Evolutionary conservation across 805 yeast species (phyloP).

Genomic region (Starmerella potacharoeniae): DNA sequence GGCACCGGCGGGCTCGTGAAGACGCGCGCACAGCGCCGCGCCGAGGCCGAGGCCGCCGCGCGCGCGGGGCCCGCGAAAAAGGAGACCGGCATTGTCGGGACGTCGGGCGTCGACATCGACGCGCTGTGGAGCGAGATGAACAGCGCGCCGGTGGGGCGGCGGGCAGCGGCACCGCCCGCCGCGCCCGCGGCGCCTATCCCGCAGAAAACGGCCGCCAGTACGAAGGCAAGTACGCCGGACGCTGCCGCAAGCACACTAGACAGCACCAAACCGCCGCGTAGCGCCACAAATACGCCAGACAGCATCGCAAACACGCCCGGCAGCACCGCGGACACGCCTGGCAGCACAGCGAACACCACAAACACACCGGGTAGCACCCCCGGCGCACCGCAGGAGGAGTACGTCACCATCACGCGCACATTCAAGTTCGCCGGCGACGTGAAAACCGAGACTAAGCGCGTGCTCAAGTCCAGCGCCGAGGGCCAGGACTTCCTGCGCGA

Average conservation of each 20-base stretch:
- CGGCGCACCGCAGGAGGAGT: slow-evolving; percentile 31
- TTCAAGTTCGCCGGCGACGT: slow-evolving; percentile 86
- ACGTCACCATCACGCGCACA: slow-evolving; percentile 59
- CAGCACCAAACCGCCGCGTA: too few species aligned
- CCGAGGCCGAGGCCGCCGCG: slow-evolving; percentile 20
- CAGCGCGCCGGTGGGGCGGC: slow-evolving; percentile 9
- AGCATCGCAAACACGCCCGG: neutral
- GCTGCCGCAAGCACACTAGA: neutral
- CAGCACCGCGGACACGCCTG: neutral
- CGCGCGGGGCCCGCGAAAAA: neutral
- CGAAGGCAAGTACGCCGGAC: neutral
- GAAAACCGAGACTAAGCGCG: slow-evolving; percentile 65
- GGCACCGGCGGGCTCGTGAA: slow-evolving; percentile 55
- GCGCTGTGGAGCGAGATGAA: slow-evolving; percentile 49
- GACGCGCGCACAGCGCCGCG: slow-evolving; percentile 52
- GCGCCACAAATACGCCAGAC: too few species aligned
- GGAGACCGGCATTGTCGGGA: slow-evolving; percentile 16
- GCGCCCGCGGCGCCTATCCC: neutral
- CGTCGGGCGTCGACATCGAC: slow-evolving; percentile 36
- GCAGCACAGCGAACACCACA: too few species aligned
- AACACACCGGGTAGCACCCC: neutral
- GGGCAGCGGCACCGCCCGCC: neutral
- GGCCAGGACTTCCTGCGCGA: slow-evolving; percentile 66
- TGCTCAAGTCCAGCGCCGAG: slow-evolving; percentile 68
- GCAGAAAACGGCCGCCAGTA: neutral